A percentile compares a stretch with the other conserved stretches of the same genome.
phyloP scores from a whole-genome alignment of 352 stramenopile genomes.

The Globisporangium camurandrum region DNA sequence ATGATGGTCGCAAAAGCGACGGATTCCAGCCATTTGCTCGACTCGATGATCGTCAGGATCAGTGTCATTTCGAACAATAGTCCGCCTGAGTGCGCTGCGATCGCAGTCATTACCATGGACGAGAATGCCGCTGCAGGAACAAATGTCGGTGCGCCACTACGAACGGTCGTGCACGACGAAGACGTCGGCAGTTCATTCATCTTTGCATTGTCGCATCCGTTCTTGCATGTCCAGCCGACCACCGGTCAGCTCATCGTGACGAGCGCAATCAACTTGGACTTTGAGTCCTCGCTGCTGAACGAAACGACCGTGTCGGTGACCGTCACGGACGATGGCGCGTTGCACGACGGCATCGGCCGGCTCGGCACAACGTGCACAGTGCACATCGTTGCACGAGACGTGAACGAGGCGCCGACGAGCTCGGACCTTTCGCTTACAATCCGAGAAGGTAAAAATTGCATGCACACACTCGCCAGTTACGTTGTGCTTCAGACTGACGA shows the following conservation, averaged over 20 bases:
- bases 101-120: constrained; percentile 1
- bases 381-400: constrained; percentile 13
- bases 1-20: constrained; percentile 5
- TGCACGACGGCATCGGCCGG: constrained; percentile 18
- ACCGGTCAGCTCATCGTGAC: constrained; percentile 23
- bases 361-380: constrained; percentile 21
- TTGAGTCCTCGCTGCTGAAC: constrained; percentile 1
- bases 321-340: constrained; percentile 21
- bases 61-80: constrained; percentile 4
- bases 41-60: constrained; percentile 1
- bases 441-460: constrained; percentile 4
- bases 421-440: constrained; percentile 3
- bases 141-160: constrained; percentile 1
- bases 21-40: neutral
- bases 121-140: constrained; percentile 5
- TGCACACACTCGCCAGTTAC: too few species aligned
- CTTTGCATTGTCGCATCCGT: constrained; percentile 21
- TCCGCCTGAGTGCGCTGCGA: constrained; percentile 2
- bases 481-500: neutral
- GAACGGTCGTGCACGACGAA: constrained; percentile 12
- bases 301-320: constrained; percentile 12
- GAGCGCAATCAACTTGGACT: constrained; percentile 14
- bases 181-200: constrained; percentile 18
- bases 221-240: constrained; percentile 12
- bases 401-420: constrained; percentile 14